phyloP scores from a whole-genome alignment of 257 asterid species.

The Forsythia suspensa region DNA sequence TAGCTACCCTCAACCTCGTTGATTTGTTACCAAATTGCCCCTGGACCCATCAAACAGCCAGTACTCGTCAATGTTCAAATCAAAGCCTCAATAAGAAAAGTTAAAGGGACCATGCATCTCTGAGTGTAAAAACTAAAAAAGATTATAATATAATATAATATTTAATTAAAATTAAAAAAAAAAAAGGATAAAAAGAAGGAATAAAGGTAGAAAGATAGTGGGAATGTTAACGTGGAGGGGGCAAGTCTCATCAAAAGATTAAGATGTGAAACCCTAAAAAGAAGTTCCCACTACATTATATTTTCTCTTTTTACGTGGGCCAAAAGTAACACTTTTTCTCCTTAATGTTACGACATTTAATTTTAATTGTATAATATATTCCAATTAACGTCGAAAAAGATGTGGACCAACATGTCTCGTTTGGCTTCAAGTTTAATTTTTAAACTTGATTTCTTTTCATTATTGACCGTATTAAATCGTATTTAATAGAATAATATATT shows the following conservation, averaged over 20 bases:
- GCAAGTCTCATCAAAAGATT: constrained; percentile 55
- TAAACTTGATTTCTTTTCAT: no score
- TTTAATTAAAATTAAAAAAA: constrained; percentile 15
- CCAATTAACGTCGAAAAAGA: neutral
- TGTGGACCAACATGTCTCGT: neutral
- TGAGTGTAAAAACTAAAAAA: constrained; percentile 9
- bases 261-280: constrained; percentile 61
- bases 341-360: constrained; percentile 27
- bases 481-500: no score
- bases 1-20: neutral
- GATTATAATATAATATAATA: neutral
- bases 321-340: constrained; percentile 32
- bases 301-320: constrained; percentile 47
- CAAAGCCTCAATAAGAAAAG: constrained; percentile 12
- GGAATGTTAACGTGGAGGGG: constrained; percentile 43
- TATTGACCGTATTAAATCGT: no score
- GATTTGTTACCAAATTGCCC: constrained; percentile 14
- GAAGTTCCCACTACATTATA: constrained; percentile 67
- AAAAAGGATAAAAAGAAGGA: constrained; percentile 21
- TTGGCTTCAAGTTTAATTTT: neutral
- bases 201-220: constrained; percentile 34
- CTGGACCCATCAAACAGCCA: constrained; percentile 11
- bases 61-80: constrained; percentile 27
- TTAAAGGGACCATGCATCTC: constrained; percentile 15
- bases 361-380: constrained; percentile 18